Evolutionary conservation across 768 basidiomycete genomes (phyloP).

Genomic region (Termitomyces sp.): DNA sequence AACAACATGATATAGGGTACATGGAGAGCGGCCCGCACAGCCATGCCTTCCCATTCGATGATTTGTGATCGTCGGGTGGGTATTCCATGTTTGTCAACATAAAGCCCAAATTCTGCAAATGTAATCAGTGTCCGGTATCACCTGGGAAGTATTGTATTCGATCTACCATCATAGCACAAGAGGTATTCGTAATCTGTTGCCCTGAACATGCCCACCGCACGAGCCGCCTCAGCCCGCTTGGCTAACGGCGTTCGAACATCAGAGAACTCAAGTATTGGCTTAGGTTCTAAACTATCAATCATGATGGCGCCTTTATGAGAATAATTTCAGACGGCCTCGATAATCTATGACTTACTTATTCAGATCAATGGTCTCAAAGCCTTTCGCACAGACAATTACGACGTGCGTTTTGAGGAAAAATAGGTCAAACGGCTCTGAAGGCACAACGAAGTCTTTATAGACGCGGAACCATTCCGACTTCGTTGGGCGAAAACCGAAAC

Average conservation of each 20-base stretch:
- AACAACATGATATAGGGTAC: constrained; percentile 87
- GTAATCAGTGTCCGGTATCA: background rate
- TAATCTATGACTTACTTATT: constrained; percentile 58
- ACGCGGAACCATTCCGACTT: constrained; percentile 93
- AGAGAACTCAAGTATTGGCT: constrained; percentile 82
- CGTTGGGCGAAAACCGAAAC: constrained; percentile 75
- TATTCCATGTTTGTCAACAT: constrained; percentile 89
- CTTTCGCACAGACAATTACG: constrained; percentile 87
- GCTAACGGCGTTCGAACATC: constrained; percentile 62
- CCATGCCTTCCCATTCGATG: constrained; percentile 94
- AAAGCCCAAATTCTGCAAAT: constrained; percentile 81
- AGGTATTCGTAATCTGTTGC: constrained; percentile 89
- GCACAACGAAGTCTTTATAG: constrained; percentile 91
- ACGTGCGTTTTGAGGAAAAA: constrained; percentile 91
- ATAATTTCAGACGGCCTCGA: background rate
- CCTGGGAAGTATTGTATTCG: background rate
- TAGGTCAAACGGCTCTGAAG: constrained; percentile 84
- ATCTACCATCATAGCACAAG: constrained; percentile 85
- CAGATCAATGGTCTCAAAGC: constrained; percentile 96
- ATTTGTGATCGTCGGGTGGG: constrained; percentile 62
- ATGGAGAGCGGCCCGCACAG: constrained; percentile 87
- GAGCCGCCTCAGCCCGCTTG: constrained; percentile 81
- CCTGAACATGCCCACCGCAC: constrained; percentile 92
- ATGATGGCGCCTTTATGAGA: background rate
- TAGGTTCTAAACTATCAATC: constrained; percentile 67